Percentiles rank a stretch among this genome's conserved stretches.
Evolutionary conservation across 345 rosid genomes (phyloP).

Genomic region (Eucalyptus urophylla): DNA sequence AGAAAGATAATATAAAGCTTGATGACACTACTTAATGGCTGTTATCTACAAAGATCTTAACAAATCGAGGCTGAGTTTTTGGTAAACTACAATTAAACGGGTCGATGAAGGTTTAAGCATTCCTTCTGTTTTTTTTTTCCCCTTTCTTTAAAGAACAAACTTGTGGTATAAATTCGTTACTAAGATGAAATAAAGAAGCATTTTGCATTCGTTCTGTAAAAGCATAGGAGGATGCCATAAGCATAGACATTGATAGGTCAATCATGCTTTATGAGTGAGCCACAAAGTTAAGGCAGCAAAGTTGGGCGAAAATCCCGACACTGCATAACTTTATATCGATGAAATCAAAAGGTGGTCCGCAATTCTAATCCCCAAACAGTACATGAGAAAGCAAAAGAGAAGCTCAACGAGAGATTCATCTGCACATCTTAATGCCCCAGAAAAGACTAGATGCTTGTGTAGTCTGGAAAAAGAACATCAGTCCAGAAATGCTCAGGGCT

Average conservation of each 20-base stretch:
- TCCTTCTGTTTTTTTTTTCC: not conserved
- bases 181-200: not conserved
- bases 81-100: not conserved
- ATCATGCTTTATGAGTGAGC: not conserved
- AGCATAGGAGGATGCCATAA: not conserved
- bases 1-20: not conserved
- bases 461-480: not conserved
- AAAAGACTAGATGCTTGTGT: not conserved
- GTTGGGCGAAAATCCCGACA: not conserved
- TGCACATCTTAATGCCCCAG: not conserved
- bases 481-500: slow-evolving; percentile 12
- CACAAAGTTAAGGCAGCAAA: not conserved
- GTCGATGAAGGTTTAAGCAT: not conserved
- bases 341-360: not conserved
- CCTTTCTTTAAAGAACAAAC: not conserved
- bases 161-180: not conserved
- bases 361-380: not conserved
- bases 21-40: not conserved
- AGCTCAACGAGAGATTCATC: not conserved
- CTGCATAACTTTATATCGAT: not conserved
- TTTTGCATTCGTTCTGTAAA: not conserved
- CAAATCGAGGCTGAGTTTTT: not conserved
- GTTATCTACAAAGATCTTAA: not conserved
- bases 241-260: not conserved
- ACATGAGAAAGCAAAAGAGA: not conserved